Conservation (phyloP, 1,284 basidiomycete genomes). For the Ceratobasidium sp. region DNA sequence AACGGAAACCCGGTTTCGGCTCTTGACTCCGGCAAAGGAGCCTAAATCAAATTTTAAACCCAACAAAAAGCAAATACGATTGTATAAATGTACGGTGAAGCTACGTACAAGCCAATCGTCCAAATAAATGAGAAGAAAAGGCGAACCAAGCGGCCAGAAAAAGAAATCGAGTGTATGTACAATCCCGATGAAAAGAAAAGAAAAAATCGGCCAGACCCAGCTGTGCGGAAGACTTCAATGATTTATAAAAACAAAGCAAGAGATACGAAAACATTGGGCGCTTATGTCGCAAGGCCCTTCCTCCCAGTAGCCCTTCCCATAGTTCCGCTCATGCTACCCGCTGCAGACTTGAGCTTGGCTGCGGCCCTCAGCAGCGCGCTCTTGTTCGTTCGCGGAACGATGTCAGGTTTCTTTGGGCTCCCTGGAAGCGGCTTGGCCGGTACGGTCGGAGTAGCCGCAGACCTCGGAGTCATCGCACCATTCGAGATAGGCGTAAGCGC, state of each 20-base stretch:
- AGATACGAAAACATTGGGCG: neutral
- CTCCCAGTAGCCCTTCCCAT: conserved; percentile 10
- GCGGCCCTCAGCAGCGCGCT: conserved; percentile 76
- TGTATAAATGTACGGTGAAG: conserved; percentile 33
- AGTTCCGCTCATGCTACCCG: conserved; percentile 3
- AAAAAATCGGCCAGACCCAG: conserved; percentile 34
- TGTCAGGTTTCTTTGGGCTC: conserved; percentile 51
- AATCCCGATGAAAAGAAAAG: conserved; percentile 2
- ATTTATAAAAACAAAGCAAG: conserved; percentile 31
- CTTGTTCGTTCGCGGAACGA: conserved; percentile 74
- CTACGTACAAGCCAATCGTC: conserved; percentile 37
- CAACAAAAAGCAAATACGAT: conserved; percentile 23
- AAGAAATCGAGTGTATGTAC: conserved; percentile 25
- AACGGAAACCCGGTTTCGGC: conserved; percentile 17
- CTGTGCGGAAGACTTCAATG: conserved; percentile 13
- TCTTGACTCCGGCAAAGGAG: neutral
- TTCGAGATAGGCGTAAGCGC: conserved; percentile 36
- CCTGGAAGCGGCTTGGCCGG: conserved; percentile 23
- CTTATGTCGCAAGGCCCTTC: conserved; percentile 23
- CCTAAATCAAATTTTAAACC: neutral
- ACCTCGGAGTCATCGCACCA: conserved; percentile 35
- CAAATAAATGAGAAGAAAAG: neutral
- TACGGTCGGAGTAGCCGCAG: conserved; percentile 7
- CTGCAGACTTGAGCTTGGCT: conserved; percentile 44
- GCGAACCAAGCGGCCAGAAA: conserved; percentile 9